phyloP scores from a whole-genome alignment of 2,329 filamentous ascomycete species.

The Alternaria rosae region DNA sequence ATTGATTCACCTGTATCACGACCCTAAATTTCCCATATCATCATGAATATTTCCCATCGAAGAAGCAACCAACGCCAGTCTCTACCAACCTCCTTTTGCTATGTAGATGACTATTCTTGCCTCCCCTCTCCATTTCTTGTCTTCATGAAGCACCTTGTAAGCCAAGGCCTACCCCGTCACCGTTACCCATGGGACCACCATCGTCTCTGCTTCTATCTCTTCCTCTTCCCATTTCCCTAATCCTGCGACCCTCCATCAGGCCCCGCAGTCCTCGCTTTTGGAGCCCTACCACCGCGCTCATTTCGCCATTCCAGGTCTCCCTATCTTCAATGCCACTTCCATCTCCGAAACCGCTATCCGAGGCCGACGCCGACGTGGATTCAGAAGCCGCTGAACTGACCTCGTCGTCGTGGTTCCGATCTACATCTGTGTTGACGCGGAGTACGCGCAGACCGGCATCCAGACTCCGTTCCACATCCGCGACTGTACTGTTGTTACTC shows the following conservation, averaged over 20 bases:
- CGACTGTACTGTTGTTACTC: constrained; percentile 8
- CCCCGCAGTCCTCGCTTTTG: constrained; percentile 93
- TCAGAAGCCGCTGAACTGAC: constrained; percentile 44
- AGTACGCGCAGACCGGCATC: constrained; percentile 50
- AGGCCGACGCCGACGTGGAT: constrained; percentile 40
- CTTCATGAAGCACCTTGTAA: constrained; percentile 28
- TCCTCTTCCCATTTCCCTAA: constrained; percentile 72
- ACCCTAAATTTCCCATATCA: constrained; percentile 1
- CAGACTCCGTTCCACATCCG: constrained; percentile 36
- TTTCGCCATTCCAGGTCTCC: constrained; percentile 80
- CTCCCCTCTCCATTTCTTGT: background rate
- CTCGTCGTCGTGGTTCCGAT: constrained; percentile 43
- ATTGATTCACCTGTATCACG: background rate
- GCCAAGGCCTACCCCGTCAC: constrained; percentile 39
- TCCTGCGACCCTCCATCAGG: constrained; percentile 89
- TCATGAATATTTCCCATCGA: background rate
- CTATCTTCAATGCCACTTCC: constrained; percentile 52
- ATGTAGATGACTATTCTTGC: constrained; percentile 14
- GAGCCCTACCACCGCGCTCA: constrained; percentile 90
- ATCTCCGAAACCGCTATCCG: constrained; percentile 45
- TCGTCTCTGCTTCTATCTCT: constrained; percentile 45
- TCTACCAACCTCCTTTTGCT: constrained; percentile 16
- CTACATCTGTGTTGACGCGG: constrained; percentile 60
- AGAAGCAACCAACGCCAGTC: constrained; percentile 3
- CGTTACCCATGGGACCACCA: constrained; percentile 24